phyloP scores from a whole-genome alignment of 768 basidiomycete species.

The Leccinum broughii region DNA sequence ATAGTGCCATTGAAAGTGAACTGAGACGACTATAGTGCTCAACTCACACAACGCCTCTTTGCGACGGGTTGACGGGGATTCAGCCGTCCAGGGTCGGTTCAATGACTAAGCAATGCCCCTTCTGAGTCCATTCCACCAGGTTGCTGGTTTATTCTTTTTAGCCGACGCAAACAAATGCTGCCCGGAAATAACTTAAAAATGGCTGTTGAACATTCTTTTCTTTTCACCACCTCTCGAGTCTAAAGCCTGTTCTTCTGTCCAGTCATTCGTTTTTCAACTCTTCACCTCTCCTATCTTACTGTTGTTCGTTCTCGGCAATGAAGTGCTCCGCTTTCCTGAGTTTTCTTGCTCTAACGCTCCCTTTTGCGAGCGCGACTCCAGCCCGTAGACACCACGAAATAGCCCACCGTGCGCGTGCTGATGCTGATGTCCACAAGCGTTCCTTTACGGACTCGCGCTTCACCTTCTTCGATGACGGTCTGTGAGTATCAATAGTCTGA shows the following conservation, averaged over 20 bases:
- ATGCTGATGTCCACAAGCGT: conserved; percentile 39
- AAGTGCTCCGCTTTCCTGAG: conserved; percentile 32
- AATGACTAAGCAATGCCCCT: not conserved
- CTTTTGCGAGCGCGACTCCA: conserved; percentile 34
- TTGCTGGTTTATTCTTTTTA: conserved; percentile 4
- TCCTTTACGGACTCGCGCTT: conserved; percentile 38
- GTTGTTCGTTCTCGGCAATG: conserved; percentile 12
- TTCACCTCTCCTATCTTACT: not conserved
- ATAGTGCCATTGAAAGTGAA: not conserved
- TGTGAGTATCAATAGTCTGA: conserved; percentile 35
- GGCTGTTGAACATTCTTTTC: not conserved
- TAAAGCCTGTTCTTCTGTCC: conserved; percentile 12
- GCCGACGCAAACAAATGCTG: conserved; percentile 24
- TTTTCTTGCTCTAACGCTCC: conserved; percentile 36
- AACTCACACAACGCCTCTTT: not conserved
- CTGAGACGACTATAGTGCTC: not conserved
- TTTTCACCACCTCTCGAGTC: conserved; percentile 5
- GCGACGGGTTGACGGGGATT: too few species aligned
- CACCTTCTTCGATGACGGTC: conserved; percentile 55
- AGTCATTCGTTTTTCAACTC: conserved; percentile 25
- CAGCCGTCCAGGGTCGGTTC: not conserved
- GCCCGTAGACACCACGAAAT: conserved; percentile 42
- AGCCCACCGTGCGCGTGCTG: conserved; percentile 44
- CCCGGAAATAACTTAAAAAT: not conserved
- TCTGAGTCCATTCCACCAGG: not conserved